Percentiles rank a stretch among this genome's conserved stretches.
Evolutionary conservation across 352 stramenopile species (phyloP).

Genomic region (Pythium plurisporium): DNA sequence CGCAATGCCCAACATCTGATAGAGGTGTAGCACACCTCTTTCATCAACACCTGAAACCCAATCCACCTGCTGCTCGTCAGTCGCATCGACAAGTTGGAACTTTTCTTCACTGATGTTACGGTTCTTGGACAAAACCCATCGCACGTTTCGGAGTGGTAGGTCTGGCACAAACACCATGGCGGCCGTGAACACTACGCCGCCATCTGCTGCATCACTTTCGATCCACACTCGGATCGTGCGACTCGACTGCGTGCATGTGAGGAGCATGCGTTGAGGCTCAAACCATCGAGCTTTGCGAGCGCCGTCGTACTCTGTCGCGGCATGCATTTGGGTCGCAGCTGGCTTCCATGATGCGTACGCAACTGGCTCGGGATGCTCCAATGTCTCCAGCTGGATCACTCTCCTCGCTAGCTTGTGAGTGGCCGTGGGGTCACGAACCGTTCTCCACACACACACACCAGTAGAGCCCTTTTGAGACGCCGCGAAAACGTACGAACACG

Average conservation of each 20-base stretch:
- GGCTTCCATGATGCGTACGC: slow-evolving; percentile 83
- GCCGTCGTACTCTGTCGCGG: slow-evolving; percentile 49
- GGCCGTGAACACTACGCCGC: slow-evolving; percentile 21
- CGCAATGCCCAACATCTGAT: slow-evolving; percentile 46
- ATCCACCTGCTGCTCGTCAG: slow-evolving; percentile 45
- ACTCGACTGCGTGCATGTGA: slow-evolving; percentile 56
- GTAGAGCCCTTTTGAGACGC: slow-evolving; percentile 31
- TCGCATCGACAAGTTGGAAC: slow-evolving; percentile 43
- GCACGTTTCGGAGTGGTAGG: slow-evolving; percentile 55
- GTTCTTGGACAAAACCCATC: slow-evolving; percentile 80
- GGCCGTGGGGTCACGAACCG: slow-evolving; percentile 21
- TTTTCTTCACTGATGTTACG: slow-evolving; percentile 77
- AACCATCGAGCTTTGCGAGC: slow-evolving; percentile 64
- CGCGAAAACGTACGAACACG: slow-evolving; percentile 62
- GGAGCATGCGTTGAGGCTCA: slow-evolving; percentile 57
- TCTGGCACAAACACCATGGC: slow-evolving; percentile 53
- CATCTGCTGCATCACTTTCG: slow-evolving; percentile 20
- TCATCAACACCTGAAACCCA: slow-evolving; percentile 74
- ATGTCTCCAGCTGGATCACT: slow-evolving; percentile 31
- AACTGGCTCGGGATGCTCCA: slow-evolving; percentile 58
- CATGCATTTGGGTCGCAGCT: slow-evolving; percentile 50
- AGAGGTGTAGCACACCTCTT: slow-evolving; percentile 61
- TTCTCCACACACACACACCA: slow-evolving; percentile 57
- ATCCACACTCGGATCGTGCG: slow-evolving; percentile 65
- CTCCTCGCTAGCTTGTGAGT: neutral